Evolutionary conservation across 345 rosid genomes (phyloP).

Genomic region (Heritiera fomes): DNA sequence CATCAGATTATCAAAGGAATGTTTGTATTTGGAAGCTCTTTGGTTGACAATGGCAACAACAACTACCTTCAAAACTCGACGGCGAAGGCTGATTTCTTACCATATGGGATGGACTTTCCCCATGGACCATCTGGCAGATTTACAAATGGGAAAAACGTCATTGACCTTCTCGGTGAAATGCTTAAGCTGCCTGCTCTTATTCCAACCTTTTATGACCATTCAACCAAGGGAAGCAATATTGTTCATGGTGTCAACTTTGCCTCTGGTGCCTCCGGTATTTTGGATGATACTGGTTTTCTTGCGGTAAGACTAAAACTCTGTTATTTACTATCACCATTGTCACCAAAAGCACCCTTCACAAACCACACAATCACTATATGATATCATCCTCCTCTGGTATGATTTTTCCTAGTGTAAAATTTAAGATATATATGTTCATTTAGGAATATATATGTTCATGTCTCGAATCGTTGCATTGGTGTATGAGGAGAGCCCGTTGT

Average conservation of each 20-base stretch:
- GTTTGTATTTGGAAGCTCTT: conserved; percentile 72
- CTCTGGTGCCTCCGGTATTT: conserved; percentile 63
- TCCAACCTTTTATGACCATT: conserved; percentile 48
- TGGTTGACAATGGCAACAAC: conserved; percentile 73
- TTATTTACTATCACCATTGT: background rate
- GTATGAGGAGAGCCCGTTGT: background rate
- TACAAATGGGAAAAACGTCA: conserved; percentile 60
- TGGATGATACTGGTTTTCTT: conserved; percentile 52
- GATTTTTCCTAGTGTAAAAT: too few species aligned
- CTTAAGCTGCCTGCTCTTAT: conserved; percentile 43
- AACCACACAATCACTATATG: too few species aligned
- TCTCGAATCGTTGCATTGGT: background rate
- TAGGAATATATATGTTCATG: background rate
- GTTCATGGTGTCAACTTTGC: conserved; percentile 58
- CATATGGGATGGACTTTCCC: conserved; percentile 63
- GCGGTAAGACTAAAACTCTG: conserved; percentile 27
- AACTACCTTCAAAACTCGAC: conserved; percentile 40
- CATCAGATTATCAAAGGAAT: conserved; percentile 35
- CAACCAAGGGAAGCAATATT: conserved; percentile 38
- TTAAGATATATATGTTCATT: too few species aligned
- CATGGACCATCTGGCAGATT: conserved; percentile 58
- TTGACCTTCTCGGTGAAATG: conserved; percentile 44
- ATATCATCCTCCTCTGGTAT: too few species aligned
- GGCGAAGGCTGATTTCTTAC: conserved; percentile 51
- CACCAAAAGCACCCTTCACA: background rate